Conservation (phyloP, 23 red algal species). For the Gracilaria gracilis region DNA sequence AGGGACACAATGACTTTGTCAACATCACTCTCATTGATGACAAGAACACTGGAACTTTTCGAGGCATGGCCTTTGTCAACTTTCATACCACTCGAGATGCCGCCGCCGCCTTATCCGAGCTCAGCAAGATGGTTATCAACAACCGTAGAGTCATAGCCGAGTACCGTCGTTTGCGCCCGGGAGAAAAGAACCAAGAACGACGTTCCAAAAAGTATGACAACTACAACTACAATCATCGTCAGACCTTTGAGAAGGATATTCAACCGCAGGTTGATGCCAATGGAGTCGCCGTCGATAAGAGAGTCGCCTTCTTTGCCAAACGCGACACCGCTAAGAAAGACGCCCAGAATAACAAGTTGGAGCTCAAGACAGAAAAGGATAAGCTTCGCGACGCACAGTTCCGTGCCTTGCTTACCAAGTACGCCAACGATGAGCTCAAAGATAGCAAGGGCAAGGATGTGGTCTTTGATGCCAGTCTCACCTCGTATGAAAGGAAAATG, state of each 20-base stretch:
- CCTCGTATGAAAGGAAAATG: constrained; percentile 62
- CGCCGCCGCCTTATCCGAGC: constrained; percentile 52
- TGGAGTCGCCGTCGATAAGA: constrained; percentile 42
- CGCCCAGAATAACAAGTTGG: constrained; percentile 16
- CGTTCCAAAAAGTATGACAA: constrained; percentile 46
- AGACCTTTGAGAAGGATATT: constrained; percentile 34
- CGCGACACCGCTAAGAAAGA: constrained; percentile 37
- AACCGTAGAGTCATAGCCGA: constrained; percentile 60
- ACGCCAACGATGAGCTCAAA: constrained; percentile 22
- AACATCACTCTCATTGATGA: constrained; percentile 59
- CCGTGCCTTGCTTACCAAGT: constrained; percentile 14
- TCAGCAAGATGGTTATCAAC: constrained; percentile 68
- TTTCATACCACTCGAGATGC: constrained; percentile 53
- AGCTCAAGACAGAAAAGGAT: constrained; percentile 49
- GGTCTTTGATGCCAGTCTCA: constrained; percentile 60
- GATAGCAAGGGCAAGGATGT: constrained; percentile 33
- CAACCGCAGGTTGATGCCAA: constrained; percentile 28
- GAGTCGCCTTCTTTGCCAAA: constrained; percentile 57
- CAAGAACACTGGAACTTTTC: constrained; percentile 58
- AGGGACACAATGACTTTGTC: constrained; percentile 53
- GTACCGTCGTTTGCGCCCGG: constrained; percentile 56
- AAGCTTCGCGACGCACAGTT: constrained; percentile 49
- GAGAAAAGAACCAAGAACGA: constrained; percentile 40
- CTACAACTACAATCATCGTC: constrained; percentile 21
- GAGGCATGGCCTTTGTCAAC: constrained; percentile 72